phyloP scores from a whole-genome alignment of 768 basidiomycete species.

The Termitomyces sp. region DNA sequence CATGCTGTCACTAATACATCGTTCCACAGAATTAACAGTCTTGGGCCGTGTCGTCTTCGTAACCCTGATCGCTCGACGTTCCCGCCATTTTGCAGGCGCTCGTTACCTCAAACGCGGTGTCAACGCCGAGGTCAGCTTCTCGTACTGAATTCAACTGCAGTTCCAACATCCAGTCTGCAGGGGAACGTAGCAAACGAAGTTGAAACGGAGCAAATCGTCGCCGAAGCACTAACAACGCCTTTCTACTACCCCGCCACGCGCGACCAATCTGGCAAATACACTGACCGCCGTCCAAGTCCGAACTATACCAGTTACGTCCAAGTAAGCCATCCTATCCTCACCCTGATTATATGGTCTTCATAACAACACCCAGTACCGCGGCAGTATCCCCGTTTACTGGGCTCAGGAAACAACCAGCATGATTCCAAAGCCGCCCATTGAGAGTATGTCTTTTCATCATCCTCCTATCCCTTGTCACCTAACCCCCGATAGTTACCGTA shows the following conservation, averaged over 20 bases:
- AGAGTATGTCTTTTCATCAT: slow-evolving; percentile 59
- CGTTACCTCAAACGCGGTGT: slow-evolving; percentile 93
- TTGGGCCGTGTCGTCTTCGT: slow-evolving; percentile 89
- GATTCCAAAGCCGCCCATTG: slow-evolving; percentile 92
- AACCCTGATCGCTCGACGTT: slow-evolving; percentile 92
- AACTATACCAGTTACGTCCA: slow-evolving; percentile 96
- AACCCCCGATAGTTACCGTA: slow-evolving; percentile 66
- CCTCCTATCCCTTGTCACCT: neutral
- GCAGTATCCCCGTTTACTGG: slow-evolving; percentile 97
- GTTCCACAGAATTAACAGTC: slow-evolving; percentile 74
- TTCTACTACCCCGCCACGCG: slow-evolving; percentile 71
- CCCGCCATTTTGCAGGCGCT: slow-evolving; percentile 93
- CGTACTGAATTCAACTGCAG: neutral
- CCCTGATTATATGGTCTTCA: neutral
- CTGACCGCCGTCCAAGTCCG: slow-evolving; percentile 63
- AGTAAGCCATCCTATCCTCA: slow-evolving; percentile 34
- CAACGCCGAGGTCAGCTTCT: slow-evolving; percentile 72
- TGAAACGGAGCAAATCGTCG: slow-evolving; percentile 97
- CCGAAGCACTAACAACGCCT: slow-evolving; percentile 84
- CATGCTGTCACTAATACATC: neutral
- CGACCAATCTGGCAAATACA: slow-evolving; percentile 28
- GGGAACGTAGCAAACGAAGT: slow-evolving; percentile 99
- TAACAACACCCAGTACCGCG: slow-evolving; percentile 66
- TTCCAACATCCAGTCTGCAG: slow-evolving; percentile 36
- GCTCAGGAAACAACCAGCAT: slow-evolving; percentile 90